Evolutionary conservation across 1,284 basidiomycete species (phyloP), one percentile per base, ranked within the genome.

Genomic region (Cryptococcus hybrid): DNA sequence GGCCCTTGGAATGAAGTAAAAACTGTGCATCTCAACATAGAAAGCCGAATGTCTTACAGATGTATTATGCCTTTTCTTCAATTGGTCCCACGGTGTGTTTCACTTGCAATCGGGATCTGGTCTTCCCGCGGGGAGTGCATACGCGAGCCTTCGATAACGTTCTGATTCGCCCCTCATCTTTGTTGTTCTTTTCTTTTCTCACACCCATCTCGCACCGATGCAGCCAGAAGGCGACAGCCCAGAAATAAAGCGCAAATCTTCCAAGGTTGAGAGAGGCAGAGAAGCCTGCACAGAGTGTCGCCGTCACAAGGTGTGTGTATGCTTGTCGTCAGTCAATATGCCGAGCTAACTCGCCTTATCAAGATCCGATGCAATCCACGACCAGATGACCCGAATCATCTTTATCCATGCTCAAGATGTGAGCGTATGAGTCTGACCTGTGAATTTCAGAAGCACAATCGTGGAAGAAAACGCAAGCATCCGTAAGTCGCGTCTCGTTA

Each of bases 301-400:
- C 12, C 49, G 65, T 37, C 68, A 70, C 57, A 70, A 70, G 63
- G 68, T 68, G 49, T 40, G 50, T 56, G 7, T 13, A 9, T 34
- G n/a, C 34, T 9, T 4, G 7, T 42, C 5, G 5, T 11, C 51
- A 9, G 6, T 12, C 24, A 24, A 24, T 24, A 24, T 4, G 15
- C 42, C 34, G 6, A 11, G 35, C 40, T 36, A 35, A 35, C 35
- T 34, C 24, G 24, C 24, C 24, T 24, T 36, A 7, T 12, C 12
- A 47, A 70, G 68, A 70, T 70, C 18, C 66, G 68, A 55, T 70
- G 68, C 58, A 66, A 68, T 50, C 68, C 68, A 13, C 62, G 64
- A 13, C 57, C 64, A 18, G 65, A 70, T 36, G 66, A 68, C 51
- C 65, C 68, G n/a, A 59, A 65, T 2, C 68, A 70, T 47, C 46